Percentiles rank a stretch among this genome's conserved stretches.
Conservation (phyloP, 306 rosid genomes). For the Gillenia trifoliata region DNA sequence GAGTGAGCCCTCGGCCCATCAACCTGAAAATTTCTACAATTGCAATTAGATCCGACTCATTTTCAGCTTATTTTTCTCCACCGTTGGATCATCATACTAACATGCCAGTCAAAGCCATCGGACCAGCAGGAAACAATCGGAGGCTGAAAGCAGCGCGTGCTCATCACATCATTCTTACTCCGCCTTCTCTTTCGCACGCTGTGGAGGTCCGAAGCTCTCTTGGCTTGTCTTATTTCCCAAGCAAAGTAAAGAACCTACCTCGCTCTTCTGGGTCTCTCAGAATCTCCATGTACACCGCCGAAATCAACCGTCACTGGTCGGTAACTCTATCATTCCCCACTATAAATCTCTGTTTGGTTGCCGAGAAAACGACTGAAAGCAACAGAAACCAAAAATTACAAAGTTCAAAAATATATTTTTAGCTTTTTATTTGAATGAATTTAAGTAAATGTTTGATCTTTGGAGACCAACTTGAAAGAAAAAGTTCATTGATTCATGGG, state of each 20-base stretch:
- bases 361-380: conserved; percentile 19
- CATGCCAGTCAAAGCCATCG: neutral
- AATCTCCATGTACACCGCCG: neutral
- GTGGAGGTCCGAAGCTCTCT: neutral
- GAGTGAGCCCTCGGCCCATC: too few species aligned
- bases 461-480: neutral
- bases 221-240: neutral
- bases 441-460: neutral
- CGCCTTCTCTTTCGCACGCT: neutral
- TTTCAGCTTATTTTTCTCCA: neutral
- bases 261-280: conserved; percentile 4
- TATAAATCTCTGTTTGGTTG: conserved; percentile 7
- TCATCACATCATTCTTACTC: neutral
- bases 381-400: neutral
- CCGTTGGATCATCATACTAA: neutral
- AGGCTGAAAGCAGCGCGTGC: neutral
- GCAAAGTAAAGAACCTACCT: conserved; percentile 11
- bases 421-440: neutral
- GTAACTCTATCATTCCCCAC: neutral
- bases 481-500: neutral
- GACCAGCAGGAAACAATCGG: neutral
- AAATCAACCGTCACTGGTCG: conserved; percentile 14
- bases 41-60: neutral
- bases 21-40: too few species aligned
- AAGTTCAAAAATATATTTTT: neutral